These are phyloP conservation scores for Jamesozyma jinghongensis DNA, from an alignment of 805 yeast species.

Conservation along the genomic window DNA sequence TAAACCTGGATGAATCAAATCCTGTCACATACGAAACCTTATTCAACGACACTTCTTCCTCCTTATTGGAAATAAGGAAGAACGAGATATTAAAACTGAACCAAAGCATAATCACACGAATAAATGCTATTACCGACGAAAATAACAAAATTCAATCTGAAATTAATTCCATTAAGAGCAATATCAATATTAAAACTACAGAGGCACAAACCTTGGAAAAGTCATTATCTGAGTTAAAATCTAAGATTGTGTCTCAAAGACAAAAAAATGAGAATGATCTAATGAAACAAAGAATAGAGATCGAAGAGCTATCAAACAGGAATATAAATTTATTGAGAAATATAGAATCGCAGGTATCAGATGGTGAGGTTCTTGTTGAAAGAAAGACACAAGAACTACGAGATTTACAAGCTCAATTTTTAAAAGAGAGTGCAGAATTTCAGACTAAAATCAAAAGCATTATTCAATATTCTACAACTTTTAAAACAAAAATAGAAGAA, in stretches of 20 bases:
- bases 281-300: slow-evolving; percentile 46
- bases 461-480: slow-evolving; percentile 50
- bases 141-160: slow-evolving; percentile 39
- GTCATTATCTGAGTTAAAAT: slow-evolving; percentile 41
- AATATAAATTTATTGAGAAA: slow-evolving; percentile 39
- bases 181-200: slow-evolving; percentile 48
- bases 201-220: slow-evolving; percentile 49
- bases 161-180: slow-evolving; percentile 47
- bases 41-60: slow-evolving; percentile 3
- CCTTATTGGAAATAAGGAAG: slow-evolving; percentile 19
- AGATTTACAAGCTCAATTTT: slow-evolving; percentile 39
- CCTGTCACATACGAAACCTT: slow-evolving; percentile 10
- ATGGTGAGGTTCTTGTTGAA: slow-evolving; percentile 35
- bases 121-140: slow-evolving; percentile 12
- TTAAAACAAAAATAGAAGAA: slow-evolving; percentile 56
- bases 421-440: slow-evolving; percentile 39
- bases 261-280: slow-evolving; percentile 43
- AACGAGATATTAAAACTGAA: slow-evolving; percentile 27
- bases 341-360: slow-evolving; percentile 26
- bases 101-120: slow-evolving; percentile 30
- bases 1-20: slow-evolving; percentile 8
- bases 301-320: slow-evolving; percentile 55
- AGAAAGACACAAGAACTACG: slow-evolving; percentile 38
- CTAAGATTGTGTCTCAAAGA: slow-evolving; percentile 47
- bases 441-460: slow-evolving; percentile 47